Evolutionary conservation across 208 protist species (phyloP).

Genomic region (Balamuthia mandrillaris): DNA sequence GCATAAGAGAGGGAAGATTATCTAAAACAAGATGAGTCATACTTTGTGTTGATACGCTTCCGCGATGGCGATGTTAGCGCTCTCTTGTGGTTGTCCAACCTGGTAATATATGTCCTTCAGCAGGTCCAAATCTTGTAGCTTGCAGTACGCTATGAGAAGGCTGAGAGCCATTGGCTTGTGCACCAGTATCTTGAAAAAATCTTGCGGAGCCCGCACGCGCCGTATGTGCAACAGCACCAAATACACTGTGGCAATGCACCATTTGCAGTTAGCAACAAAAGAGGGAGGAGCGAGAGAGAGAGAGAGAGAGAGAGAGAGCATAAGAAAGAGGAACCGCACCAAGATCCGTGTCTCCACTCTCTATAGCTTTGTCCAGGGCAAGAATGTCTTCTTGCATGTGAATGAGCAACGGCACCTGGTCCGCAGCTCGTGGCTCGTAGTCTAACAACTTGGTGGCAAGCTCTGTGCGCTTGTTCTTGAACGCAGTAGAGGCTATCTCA

Average conservation of each 20-base stretch:
- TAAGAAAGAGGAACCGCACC: background rate
- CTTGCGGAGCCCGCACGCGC: background rate
- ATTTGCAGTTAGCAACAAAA: background rate
- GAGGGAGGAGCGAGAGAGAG: background rate
- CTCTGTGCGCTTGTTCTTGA: background rate
- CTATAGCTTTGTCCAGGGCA: slow-evolving; percentile 65
- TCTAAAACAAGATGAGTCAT: background rate
- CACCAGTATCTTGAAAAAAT: slow-evolving; percentile 62
- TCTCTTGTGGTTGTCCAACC: background rate
- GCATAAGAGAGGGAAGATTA: background rate
- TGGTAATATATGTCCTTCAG: slow-evolving; percentile 56
- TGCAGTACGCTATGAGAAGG: slow-evolving; percentile 57
- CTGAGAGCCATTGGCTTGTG: slow-evolving; percentile 43
- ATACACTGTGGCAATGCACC: slow-evolving; percentile 36
- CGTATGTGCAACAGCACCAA: slow-evolving; percentile 49
- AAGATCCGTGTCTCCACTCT: slow-evolving; percentile 64
- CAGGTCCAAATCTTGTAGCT: slow-evolving; percentile 56
- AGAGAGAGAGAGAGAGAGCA: background rate
- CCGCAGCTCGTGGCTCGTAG: slow-evolving; percentile 62
- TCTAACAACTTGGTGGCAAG: slow-evolving; percentile 69
- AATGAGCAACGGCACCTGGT: slow-evolving; percentile 72
- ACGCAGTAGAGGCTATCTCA: slow-evolving; percentile 62
- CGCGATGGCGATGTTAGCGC: background rate
- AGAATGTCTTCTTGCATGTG: slow-evolving; percentile 58
- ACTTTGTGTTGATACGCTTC: slow-evolving; percentile 31